Evolutionary conservation across 2,329 filamentous ascomycete species (phyloP).

Genomic region (Penicillium sp.): DNA sequence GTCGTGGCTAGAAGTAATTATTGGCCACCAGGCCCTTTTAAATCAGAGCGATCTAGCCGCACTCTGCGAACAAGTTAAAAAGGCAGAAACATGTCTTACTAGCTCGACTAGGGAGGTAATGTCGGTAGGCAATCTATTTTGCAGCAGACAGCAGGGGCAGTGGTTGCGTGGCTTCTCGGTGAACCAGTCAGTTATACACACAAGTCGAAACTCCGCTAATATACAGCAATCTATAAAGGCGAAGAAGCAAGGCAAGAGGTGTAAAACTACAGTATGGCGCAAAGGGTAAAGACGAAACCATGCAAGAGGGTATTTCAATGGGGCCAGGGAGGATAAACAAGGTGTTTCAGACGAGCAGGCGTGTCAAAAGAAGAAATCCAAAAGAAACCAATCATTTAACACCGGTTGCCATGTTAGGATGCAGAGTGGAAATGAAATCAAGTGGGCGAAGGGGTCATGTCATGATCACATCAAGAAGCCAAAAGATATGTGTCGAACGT

Average conservation of each 20-base stretch:
- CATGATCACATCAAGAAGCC: conserved; percentile 22
- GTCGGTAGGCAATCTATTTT: no score
- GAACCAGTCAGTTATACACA: not conserved
- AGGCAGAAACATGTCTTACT: no score
- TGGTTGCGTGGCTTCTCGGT: no score
- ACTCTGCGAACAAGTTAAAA: no score
- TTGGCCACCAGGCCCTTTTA: no score
- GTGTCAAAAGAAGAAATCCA: conserved; percentile 5
- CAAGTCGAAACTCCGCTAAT: no score
- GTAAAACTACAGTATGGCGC: conserved; percentile 16
- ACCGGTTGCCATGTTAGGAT: conserved; percentile 23
- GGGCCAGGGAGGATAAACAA: not conserved
- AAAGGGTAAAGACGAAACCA: conserved; percentile 10
- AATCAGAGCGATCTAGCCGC: no score
- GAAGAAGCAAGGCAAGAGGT: conserved; percentile 8
- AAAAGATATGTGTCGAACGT: not conserved
- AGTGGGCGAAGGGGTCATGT: conserved; percentile 13
- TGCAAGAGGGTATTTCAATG: conserved; percentile 21
- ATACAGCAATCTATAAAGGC: conserved; percentile 31
- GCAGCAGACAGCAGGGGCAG: no score
- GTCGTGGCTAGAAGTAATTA: no score
- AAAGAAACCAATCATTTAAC: conserved; percentile 15
- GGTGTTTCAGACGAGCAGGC: not conserved
- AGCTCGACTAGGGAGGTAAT: no score
- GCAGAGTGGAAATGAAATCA: conserved; percentile 17